Evolutionary conservation across 1,284 basidiomycete genomes (phyloP).

Genomic region (Phlebopus sp.): DNA sequence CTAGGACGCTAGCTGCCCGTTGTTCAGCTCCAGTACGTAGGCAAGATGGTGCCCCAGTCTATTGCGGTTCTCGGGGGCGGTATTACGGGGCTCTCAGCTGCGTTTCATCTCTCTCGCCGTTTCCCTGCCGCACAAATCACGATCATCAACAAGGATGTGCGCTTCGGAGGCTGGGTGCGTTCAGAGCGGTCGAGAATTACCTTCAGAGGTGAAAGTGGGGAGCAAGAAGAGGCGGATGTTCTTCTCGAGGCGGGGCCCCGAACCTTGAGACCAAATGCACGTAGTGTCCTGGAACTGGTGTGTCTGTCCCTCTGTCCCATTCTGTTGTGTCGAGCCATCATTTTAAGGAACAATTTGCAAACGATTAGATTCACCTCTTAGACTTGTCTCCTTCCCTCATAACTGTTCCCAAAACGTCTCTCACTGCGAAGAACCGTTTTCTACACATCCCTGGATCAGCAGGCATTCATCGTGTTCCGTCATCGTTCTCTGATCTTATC

Average conservation of each 20-base stretch:
- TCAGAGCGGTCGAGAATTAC: constrained; percentile 54
- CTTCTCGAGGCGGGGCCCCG: constrained; percentile 82
- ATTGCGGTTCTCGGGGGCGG: constrained; percentile 81
- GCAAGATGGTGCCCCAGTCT: constrained; percentile 30
- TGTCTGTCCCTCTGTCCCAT: constrained; percentile 32
- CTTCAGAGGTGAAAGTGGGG: constrained; percentile 25
- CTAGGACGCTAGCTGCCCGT: too few species aligned
- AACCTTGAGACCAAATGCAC: constrained; percentile 74
- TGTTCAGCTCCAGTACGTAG: not conserved
- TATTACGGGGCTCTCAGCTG: constrained; percentile 77
- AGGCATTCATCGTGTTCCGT: constrained; percentile 44
- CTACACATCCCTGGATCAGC: constrained; percentile 57
- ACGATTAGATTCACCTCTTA: constrained; percentile 72
- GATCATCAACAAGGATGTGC: constrained; percentile 62
- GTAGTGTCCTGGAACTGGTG: constrained; percentile 77
- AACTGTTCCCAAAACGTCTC: constrained; percentile 59
- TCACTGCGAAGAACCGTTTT: constrained; percentile 75
- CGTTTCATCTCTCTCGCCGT: constrained; percentile 70
- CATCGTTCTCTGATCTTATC: constrained; percentile 46
- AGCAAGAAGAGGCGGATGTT: constrained; percentile 41
- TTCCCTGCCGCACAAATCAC: constrained; percentile 62
- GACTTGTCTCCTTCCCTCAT: constrained; percentile 57
- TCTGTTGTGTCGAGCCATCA: not conserved
- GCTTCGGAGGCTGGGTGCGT: constrained; percentile 83
- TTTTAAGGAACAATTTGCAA: constrained; percentile 16